Evolutionary conservation across 2,329 filamentous ascomycete species (phyloP).

Genomic region (Hymenoscyphus occultus): DNA sequence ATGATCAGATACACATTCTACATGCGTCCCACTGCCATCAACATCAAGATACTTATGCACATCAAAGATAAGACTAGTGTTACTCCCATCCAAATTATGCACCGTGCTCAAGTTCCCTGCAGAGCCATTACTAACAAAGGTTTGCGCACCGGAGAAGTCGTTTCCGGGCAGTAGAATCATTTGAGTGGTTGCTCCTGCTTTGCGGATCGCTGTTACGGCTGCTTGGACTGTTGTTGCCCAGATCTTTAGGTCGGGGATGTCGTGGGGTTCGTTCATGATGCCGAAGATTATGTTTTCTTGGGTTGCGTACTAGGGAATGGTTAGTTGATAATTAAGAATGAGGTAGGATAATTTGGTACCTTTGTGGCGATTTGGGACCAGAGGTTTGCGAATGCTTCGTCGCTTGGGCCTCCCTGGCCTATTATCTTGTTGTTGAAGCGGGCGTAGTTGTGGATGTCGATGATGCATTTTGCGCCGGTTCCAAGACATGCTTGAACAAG

Average conservation of each 20-base stretch:
- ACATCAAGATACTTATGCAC: slow-evolving; percentile 61
- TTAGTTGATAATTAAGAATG: neutral
- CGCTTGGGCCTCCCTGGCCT: slow-evolving; percentile 61
- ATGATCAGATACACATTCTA: slow-evolving; percentile 52
- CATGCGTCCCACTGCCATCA: slow-evolving; percentile 53
- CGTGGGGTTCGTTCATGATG: slow-evolving; percentile 64
- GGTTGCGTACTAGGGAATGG: slow-evolving; percentile 53
- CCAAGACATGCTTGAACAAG: slow-evolving; percentile 55
- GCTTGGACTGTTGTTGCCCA: slow-evolving; percentile 62
- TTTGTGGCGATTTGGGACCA: slow-evolving; percentile 17
- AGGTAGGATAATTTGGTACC: neutral
- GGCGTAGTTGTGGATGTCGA: slow-evolving; percentile 58
- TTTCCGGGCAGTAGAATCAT: slow-evolving; percentile 64
- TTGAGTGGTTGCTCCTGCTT: slow-evolving; percentile 59
- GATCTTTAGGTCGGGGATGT: slow-evolving; percentile 42
- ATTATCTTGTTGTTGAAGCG: slow-evolving; percentile 52
- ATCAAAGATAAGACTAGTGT: slow-evolving; percentile 53
- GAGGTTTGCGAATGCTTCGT: slow-evolving; percentile 49
- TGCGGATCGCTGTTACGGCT: slow-evolving; percentile 62
- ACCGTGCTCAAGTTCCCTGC: slow-evolving; percentile 51
- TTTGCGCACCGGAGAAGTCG: slow-evolving; percentile 52
- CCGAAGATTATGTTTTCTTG: slow-evolving; percentile 58
- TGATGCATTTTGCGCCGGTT: slow-evolving; percentile 56
- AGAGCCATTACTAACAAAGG: slow-evolving; percentile 49
- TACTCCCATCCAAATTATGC: slow-evolving; percentile 58